phyloP scores from a whole-genome alignment of 495 filamentous ascomycete species.

The Penicillium salamii region DNA sequence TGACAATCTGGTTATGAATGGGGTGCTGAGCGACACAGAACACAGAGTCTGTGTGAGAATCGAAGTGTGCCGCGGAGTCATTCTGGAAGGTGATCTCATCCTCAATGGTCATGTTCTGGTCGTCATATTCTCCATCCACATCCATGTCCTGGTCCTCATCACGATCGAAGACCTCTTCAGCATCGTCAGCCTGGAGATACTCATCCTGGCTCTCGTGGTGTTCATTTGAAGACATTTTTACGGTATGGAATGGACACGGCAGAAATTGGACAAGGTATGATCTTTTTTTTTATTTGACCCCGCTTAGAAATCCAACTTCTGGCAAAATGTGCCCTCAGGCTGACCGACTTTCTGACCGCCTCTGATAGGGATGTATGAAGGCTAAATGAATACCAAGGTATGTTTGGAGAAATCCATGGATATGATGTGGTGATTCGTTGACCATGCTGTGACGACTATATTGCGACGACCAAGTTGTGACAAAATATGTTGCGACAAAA shows the following conservation, averaged over 20 bases:
- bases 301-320: constrained; percentile 46
- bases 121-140: constrained; percentile 36
- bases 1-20: constrained; percentile 67
- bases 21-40: constrained; percentile 95
- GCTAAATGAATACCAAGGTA: too few species aligned
- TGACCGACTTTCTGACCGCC: constrained; percentile 3
- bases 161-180: constrained; percentile 63
- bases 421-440: too few species aligned
- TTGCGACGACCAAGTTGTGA: too few species aligned
- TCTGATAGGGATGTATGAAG: not conserved
- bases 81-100: constrained; percentile 76
- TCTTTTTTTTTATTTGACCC: constrained; percentile 25
- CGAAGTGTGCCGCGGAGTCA: constrained; percentile 90
- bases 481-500: too few species aligned
- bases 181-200: constrained; percentile 68
- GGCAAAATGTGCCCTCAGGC: constrained; percentile 5
- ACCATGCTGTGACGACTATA: too few species aligned
- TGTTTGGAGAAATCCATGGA: too few species aligned
- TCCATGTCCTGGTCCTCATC: constrained; percentile 71
- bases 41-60: constrained; percentile 79
- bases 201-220: constrained; percentile 52
- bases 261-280: too few species aligned
- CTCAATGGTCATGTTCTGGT: constrained; percentile 61
- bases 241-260: not conserved
- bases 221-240: constrained; percentile 48